A percentile compares a stretch with the other conserved stretches of the same genome.
phyloP scores from a whole-genome alignment of 2,329 filamentous ascomycete species.

The Fusarium sp. region DNA sequence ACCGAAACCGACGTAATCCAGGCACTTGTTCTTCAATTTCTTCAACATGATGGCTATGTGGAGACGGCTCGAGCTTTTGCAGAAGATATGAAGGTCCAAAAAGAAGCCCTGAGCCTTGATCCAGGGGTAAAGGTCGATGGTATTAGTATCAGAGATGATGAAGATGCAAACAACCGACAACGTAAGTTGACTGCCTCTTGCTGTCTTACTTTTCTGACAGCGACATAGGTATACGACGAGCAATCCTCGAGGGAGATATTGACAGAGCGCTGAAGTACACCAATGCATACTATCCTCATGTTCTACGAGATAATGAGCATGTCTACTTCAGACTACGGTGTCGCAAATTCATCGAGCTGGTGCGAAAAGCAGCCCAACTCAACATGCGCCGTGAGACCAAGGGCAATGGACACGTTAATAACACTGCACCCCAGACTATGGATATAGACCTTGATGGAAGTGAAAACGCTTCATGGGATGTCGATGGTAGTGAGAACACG shows the following conservation, averaged over 20 bases:
- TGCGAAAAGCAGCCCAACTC: constrained; percentile 78
- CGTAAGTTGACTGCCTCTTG: constrained; percentile 64
- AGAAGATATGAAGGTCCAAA: constrained; percentile 81
- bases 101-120: constrained; percentile 74
- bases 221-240: constrained; percentile 80
- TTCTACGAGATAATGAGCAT: constrained; percentile 83
- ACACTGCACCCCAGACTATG: constrained; percentile 63
- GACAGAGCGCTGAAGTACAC: constrained; percentile 90
- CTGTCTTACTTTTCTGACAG: constrained; percentile 33
- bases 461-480: constrained; percentile 60
- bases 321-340: constrained; percentile 91
- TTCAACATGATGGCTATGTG: constrained; percentile 95
- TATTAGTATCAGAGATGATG: constrained; percentile 81
- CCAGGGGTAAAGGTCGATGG: constrained; percentile 65
- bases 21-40: constrained; percentile 83
- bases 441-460: constrained; percentile 67
- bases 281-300: constrained; percentile 80
- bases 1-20: constrained; percentile 85
- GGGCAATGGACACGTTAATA: constrained; percentile 57
- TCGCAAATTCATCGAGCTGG: constrained; percentile 96
- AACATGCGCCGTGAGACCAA: constrained; percentile 63
- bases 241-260: constrained; percentile 92
- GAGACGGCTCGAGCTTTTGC: constrained; percentile 92
- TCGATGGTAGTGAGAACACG: constrained; percentile 59
- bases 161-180: constrained; percentile 88